A percentile compares a stretch with the other conserved stretches of the same genome.
Evolutionary conservation across 192 early-diverging fungal genomes (phyloP).

Genomic region (Coemansia asiatica): DNA sequence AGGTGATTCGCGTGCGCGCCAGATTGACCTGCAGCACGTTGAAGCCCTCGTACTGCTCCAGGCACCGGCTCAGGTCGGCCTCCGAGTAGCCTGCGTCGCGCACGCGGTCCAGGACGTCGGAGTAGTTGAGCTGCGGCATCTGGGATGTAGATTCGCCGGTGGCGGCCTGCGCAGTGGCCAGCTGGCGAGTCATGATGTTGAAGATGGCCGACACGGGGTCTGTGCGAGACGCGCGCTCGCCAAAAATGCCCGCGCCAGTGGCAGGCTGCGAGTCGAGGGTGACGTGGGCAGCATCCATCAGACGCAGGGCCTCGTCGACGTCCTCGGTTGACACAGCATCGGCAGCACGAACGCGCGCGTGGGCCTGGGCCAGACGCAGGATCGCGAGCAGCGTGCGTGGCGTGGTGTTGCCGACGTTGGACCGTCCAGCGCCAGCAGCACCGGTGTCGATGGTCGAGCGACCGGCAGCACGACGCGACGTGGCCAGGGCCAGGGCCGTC

Average conservation of each 20-base stretch:
- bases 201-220: constrained; percentile 69
- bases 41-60: constrained; percentile 72
- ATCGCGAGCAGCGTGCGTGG: constrained; percentile 83
- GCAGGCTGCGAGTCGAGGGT: constrained; percentile 64
- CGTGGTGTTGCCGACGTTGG: constrained; percentile 46
- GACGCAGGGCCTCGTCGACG: constrained; percentile 84
- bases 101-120: constrained; percentile 67
- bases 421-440: constrained; percentile 25
- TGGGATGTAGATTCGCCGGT: constrained; percentile 16
- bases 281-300: constrained; percentile 89
- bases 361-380: constrained; percentile 78
- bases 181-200: constrained; percentile 70
- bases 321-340: constrained; percentile 68
- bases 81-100: constrained; percentile 76
- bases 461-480: constrained; percentile 11
- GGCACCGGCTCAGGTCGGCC: constrained; percentile 70
- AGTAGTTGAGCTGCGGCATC: constrained; percentile 60
- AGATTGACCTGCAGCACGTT: constrained; percentile 70
- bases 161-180: constrained; percentile 61
- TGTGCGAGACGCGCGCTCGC: constrained; percentile 41
- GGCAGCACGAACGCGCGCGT: constrained; percentile 76
- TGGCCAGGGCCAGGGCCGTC: constrained; percentile 16
- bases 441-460: constrained; percentile 14
- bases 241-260: constrained; percentile 16
- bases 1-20: constrained; percentile 59